Conservation (phyloP, 495 filamentous ascomycete species). For the Penicillium argentinense region DNA sequence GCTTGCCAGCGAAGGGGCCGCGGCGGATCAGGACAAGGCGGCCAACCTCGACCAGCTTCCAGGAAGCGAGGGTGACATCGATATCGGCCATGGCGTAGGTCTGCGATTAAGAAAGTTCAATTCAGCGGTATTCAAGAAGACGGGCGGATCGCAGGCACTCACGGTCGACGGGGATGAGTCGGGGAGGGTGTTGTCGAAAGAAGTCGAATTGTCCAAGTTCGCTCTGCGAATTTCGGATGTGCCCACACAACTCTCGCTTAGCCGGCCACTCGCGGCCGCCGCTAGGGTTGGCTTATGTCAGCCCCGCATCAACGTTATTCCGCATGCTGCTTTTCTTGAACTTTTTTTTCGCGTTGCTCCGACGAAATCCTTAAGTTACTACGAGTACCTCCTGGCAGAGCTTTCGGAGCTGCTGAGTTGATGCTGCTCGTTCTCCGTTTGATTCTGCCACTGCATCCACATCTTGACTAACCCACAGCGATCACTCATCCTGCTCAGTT, state of each 20-base stretch:
- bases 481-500: background rate
- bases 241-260: conserved; percentile 37
- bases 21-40: conserved; percentile 83
- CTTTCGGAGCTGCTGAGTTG: no score
- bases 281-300: conserved; percentile 42
- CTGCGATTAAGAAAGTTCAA: conserved; percentile 16
- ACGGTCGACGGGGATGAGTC: conserved; percentile 48
- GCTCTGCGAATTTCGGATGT: conserved; percentile 48
- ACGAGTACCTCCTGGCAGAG: no score
- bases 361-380: no score
- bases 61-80: conserved; percentile 72
- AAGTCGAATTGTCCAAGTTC: conserved; percentile 45
- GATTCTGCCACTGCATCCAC: background rate
- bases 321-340: conserved; percentile 13
- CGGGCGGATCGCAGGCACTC: no score
- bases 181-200: conserved; percentile 48
- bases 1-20: conserved; percentile 76
- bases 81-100: conserved; percentile 63
- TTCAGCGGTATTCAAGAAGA: conserved; percentile 28
- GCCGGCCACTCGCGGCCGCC: conserved; percentile 28
- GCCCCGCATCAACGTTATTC: conserved; percentile 12
- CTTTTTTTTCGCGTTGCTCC: conserved; percentile 17
- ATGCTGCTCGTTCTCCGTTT: no score
- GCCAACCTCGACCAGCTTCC: conserved; percentile 96
- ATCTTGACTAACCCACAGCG: background rate